phyloP scores from a whole-genome alignment of 2,329 filamentous ascomycete species.

The Oidium heveae region DNA sequence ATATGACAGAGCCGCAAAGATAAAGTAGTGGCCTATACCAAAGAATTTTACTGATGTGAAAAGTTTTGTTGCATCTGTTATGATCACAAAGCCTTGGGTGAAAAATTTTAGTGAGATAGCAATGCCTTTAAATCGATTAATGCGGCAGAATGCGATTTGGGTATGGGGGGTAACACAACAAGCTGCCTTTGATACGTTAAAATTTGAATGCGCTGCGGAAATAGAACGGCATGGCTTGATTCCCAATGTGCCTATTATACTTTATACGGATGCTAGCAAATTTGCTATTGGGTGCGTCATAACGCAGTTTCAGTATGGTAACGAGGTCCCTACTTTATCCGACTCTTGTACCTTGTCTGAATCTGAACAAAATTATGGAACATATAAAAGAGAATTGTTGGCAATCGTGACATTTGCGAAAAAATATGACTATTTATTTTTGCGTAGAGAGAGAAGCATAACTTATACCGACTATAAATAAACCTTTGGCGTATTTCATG shows the following conservation, averaged over 20 bases:
- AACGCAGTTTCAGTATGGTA: too few species aligned
- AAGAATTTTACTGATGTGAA: neutral
- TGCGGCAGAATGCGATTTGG: neutral
- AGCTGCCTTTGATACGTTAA: neutral
- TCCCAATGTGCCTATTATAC: neutral
- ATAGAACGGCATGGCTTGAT: neutral
- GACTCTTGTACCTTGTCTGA: neutral
- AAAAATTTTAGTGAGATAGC: neutral
- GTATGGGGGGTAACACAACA: neutral
- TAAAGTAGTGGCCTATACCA: neutral
- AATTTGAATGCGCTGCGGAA: neutral
- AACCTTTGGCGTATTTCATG: too few species aligned
- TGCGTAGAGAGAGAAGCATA: neutral
- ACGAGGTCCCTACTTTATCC: neutral
- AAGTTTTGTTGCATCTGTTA: neutral
- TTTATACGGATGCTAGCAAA: constrained; percentile 1
- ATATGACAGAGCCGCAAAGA: neutral
- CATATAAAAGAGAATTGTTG: too few species aligned
- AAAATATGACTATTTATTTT: constrained; percentile 1
- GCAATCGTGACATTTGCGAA: too few species aligned
- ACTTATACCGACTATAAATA: neutral
- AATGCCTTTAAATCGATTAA: neutral
- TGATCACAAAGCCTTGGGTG: neutral
- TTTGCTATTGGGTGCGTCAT: too few species aligned
- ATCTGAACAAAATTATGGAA: too few species aligned